These are phyloP conservation scores for Solanum hybrid DNA, from an alignment of 305 asterid species.

Conservation along the genomic window DNA sequence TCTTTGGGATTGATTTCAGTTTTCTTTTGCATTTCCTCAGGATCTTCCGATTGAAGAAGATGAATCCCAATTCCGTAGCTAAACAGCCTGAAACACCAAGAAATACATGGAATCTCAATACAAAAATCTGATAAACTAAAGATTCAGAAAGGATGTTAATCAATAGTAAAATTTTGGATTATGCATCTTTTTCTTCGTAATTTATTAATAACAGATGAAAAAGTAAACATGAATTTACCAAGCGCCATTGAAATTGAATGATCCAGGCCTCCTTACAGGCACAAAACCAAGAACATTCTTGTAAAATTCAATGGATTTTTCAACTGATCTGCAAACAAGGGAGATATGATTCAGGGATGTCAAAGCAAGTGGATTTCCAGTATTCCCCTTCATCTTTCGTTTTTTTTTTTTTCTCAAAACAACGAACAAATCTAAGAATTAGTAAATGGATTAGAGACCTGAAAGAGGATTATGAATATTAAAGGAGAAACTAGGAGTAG, in stretches of 20 bases:
- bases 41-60: slow-evolving; percentile 70
- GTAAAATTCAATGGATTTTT: slow-evolving; percentile 65
- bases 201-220: not conserved
- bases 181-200: not conserved
- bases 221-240: slow-evolving; percentile 32
- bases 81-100: slow-evolving; percentile 45
- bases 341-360: slow-evolving; percentile 85
- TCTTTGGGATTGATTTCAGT: slow-evolving; percentile 83
- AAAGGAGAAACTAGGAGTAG: not conserved
- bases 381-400: slow-evolving; percentile 37
- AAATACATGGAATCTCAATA: not conserved
- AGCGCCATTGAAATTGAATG: slow-evolving; percentile 78
- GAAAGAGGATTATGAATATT: not conserved
- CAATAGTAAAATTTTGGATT: no score
- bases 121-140: not conserved
- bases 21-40: slow-evolving; percentile 52
- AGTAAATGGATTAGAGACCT: not conserved
- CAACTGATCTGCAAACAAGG: slow-evolving; percentile 69
- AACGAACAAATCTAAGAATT: not conserved
- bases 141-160: not conserved
- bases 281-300: slow-evolving; percentile 70
- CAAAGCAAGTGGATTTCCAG: slow-evolving; percentile 61
- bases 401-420: not conserved
- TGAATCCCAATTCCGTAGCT: slow-evolving; percentile 93
- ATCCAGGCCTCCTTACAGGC: slow-evolving; percentile 82